Evolutionary conservation across 2,329 filamentous ascomycete species (phyloP).

Genomic region (Rhynchosporium graminicola): DNA sequence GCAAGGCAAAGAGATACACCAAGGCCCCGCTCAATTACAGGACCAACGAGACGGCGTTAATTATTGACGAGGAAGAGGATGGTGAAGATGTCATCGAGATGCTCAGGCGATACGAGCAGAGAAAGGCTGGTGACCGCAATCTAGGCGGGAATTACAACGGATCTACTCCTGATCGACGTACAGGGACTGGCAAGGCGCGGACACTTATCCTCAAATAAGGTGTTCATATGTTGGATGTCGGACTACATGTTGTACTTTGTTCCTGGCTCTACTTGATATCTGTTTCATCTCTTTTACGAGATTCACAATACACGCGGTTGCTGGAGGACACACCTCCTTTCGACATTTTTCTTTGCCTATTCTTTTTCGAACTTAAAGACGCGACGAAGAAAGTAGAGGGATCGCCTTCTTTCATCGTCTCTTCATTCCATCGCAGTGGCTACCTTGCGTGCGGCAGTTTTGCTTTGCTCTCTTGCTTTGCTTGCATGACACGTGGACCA

Average conservation of each 20-base stretch:
- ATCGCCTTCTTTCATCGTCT: background rate
- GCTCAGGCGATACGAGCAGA: slow-evolving; percentile 19
- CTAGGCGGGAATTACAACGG: slow-evolving; percentile 11
- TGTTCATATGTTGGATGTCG: slow-evolving; percentile 1
- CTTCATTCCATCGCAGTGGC: background rate
- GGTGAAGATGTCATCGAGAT: slow-evolving; percentile 19
- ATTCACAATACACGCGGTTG: too few species aligned
- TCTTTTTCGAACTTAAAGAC: background rate
- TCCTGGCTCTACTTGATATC: background rate
- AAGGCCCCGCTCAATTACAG: slow-evolving; percentile 4
- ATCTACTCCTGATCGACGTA: slow-evolving; percentile 7
- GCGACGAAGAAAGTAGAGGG: background rate
- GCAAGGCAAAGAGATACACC: slow-evolving; percentile 13
- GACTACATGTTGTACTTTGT: slow-evolving; percentile 10
- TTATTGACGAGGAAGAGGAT: slow-evolving; percentile 15
- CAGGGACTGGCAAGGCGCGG: slow-evolving; percentile 6
- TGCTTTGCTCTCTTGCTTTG: background rate
- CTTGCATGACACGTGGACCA: background rate
- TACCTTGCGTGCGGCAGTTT: background rate
- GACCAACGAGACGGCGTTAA: background rate
- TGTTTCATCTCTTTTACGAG: too few species aligned
- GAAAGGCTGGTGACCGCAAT: slow-evolving; percentile 15
- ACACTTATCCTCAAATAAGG: slow-evolving; percentile 14
- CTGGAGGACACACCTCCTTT: background rate
- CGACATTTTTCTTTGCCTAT: too few species aligned